Conservation (phyloP, 768 basidiomycete genomes). For the Boletus rufocinnamomeus region DNA sequence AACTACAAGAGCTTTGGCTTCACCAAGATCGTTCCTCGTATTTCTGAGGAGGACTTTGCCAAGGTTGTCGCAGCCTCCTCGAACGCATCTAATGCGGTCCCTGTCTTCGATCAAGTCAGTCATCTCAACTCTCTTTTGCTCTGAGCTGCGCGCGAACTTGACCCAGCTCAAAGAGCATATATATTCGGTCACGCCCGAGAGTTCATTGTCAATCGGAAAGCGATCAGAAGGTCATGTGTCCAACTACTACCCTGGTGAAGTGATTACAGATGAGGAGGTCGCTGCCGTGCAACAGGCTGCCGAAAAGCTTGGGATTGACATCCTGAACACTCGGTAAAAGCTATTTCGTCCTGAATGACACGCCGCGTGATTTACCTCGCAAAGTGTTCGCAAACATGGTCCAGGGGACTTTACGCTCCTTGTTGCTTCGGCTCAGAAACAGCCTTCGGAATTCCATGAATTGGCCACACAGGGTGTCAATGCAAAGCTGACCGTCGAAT, state of each 20-base stretch:
- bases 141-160: slow-evolving; percentile 4
- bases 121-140: not conserved
- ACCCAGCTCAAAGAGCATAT: slow-evolving; percentile 71
- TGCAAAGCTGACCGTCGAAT: slow-evolving; percentile 62
- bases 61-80: slow-evolving; percentile 61
- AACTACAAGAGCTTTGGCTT: slow-evolving; percentile 86
- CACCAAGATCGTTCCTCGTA: slow-evolving; percentile 81
- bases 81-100: slow-evolving; percentile 53
- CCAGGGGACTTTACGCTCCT: slow-evolving; percentile 64
- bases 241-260: slow-evolving; percentile 82
- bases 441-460: slow-evolving; percentile 44
- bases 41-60: slow-evolving; percentile 61
- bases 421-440: slow-evolving; percentile 65
- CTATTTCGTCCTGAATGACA: not conserved
- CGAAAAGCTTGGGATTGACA: slow-evolving; percentile 73
- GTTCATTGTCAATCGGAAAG: slow-evolving; percentile 76
- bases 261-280: slow-evolving; percentile 76
- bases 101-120: slow-evolving; percentile 65
- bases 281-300: slow-evolving; percentile 71
- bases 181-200: slow-evolving; percentile 65
- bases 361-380: not conserved
- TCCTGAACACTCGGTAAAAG: slow-evolving; percentile 76
- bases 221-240: slow-evolving; percentile 74
- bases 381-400: slow-evolving; percentile 71
- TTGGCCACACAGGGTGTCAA: slow-evolving; percentile 44